Evolutionary conservation across 2,329 filamentous ascomycete species (phyloP).

Genomic region (Diaporthe helianthi): DNA sequence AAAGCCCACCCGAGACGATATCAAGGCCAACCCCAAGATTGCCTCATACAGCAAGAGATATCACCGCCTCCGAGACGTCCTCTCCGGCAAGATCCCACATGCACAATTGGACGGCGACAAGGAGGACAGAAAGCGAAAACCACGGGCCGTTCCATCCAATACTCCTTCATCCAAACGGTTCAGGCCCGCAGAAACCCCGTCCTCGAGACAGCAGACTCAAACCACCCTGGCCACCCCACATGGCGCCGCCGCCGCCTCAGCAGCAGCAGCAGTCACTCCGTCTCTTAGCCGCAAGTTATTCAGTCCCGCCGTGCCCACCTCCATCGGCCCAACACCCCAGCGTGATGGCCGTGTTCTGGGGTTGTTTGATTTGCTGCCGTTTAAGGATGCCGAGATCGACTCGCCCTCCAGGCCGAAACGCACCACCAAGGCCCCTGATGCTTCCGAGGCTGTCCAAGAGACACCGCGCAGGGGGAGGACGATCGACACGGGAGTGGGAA

Average conservation of each 20-base stretch:
- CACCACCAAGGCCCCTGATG: slow-evolving; percentile 44
- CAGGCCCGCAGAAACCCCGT: slow-evolving; percentile 56
- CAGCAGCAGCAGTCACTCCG: slow-evolving; percentile 57
- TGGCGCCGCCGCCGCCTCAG: slow-evolving; percentile 38
- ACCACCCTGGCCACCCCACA: slow-evolving; percentile 35
- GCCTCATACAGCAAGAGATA: slow-evolving; percentile 81
- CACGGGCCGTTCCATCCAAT: slow-evolving; percentile 45
- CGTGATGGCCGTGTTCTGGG: slow-evolving; percentile 79
- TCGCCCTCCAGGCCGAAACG: slow-evolving; percentile 54
- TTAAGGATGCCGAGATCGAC: slow-evolving; percentile 52
- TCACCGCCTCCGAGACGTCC: slow-evolving; percentile 67
- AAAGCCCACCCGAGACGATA: slow-evolving; percentile 77
- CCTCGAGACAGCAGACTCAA: slow-evolving; percentile 38
- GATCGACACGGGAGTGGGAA: slow-evolving; percentile 25
- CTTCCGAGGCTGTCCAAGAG: slow-evolving; percentile 46
- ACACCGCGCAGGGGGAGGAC: slow-evolving; percentile 56
- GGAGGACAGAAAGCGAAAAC: slow-evolving; percentile 50
- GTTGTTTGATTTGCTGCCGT: slow-evolving; percentile 73
- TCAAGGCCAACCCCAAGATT: slow-evolving; percentile 75
- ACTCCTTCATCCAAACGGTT: slow-evolving; percentile 60
- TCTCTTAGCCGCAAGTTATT: slow-evolving; percentile 65
- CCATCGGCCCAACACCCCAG: slow-evolving; percentile 80
- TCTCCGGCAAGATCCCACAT: slow-evolving; percentile 58
- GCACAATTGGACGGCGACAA: slow-evolving; percentile 39
- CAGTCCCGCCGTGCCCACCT: slow-evolving; percentile 63